Conservation (phyloP, 2,329 filamentous ascomycete species). For the Hymenoscyphus salicellus region DNA sequence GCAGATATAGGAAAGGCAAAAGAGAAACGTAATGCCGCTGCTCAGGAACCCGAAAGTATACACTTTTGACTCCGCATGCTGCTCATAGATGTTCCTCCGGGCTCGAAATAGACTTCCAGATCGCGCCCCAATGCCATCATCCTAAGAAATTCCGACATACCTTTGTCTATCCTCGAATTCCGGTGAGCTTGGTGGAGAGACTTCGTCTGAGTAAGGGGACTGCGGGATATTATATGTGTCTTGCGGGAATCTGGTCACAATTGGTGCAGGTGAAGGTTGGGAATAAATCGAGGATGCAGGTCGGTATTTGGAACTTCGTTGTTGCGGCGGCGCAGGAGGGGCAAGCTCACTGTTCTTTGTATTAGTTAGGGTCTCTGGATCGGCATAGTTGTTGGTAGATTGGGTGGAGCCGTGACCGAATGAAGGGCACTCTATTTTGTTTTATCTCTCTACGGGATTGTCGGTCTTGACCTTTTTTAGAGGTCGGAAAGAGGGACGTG, state of each 20-base stretch:
- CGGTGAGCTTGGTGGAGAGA: conserved; percentile 47
- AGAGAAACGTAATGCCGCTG: conserved; percentile 13
- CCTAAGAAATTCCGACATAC: conserved; percentile 26
- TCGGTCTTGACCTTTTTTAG: background rate
- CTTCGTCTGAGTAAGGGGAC: conserved; percentile 27
- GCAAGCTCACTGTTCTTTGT: conserved; percentile 20
- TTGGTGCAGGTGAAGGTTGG: conserved; percentile 45
- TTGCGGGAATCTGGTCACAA: conserved; percentile 27
- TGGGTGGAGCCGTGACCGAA: conserved; percentile 18
- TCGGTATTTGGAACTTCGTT: conserved; percentile 39
- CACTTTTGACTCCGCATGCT: background rate
- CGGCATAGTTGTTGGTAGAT: conserved; percentile 22
- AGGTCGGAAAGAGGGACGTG: background rate
- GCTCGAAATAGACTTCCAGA: background rate
- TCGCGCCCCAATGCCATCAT: background rate
- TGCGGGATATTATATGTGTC: conserved; percentile 33
- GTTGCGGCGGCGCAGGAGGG: conserved; percentile 17
- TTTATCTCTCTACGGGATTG: background rate
- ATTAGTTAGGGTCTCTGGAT: conserved; percentile 20
- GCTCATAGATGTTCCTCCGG: background rate
- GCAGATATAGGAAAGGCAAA: conserved; percentile 25
- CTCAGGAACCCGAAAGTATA: background rate
- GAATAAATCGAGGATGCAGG: conserved; percentile 63
- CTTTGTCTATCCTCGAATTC: conserved; percentile 25
- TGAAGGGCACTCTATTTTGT: background rate